Conservation (phyloP, 2,329 filamentous ascomycete genomes). For the Calonectria hawksworthii region DNA sequence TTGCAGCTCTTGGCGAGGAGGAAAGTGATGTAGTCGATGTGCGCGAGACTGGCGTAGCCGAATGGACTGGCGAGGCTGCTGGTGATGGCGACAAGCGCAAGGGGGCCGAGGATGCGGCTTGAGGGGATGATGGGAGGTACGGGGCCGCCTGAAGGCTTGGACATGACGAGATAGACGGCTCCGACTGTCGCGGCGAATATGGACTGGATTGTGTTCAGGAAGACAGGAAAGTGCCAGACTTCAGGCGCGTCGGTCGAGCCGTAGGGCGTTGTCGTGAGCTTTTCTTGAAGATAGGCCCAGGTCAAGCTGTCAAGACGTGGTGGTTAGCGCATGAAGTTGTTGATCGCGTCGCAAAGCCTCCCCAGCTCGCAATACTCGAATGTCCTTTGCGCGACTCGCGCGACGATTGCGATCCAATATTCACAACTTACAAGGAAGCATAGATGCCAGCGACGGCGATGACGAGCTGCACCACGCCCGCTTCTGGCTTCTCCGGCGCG, state of each 20-base stretch:
- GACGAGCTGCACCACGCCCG: conserved; percentile 81
- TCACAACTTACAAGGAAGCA: conserved; percentile 83
- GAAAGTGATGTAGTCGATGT: conserved; percentile 98
- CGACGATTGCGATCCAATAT: background rate
- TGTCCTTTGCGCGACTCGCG: background rate
- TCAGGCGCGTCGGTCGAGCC: conserved; percentile 74
- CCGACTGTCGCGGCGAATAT: conserved; percentile 88
- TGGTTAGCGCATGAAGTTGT: conserved; percentile 4
- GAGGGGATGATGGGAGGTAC: conserved; percentile 82
- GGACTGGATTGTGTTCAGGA: conserved; percentile 97
- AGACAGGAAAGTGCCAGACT: conserved; percentile 92
- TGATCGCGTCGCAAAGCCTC: background rate
- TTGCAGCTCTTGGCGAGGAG: conserved; percentile 99
- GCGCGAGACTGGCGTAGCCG: conserved; percentile 90
- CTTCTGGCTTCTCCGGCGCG: conserved; percentile 58
- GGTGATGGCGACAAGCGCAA: conserved; percentile 88
- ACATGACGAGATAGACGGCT: conserved; percentile 81
- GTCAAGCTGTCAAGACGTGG: conserved; percentile 75
- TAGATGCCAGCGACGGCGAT: conserved; percentile 97
- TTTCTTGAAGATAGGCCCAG: conserved; percentile 97
- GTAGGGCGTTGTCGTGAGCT: conserved; percentile 94
- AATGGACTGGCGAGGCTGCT: conserved; percentile 94
- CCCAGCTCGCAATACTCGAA: background rate
- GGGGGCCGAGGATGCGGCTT: conserved; percentile 78
- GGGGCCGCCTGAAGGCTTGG: conserved; percentile 62